Base-by-base conservation (phyloP, 495 filamentous ascomycete species). In the Xylaria palmicola region DNA sequence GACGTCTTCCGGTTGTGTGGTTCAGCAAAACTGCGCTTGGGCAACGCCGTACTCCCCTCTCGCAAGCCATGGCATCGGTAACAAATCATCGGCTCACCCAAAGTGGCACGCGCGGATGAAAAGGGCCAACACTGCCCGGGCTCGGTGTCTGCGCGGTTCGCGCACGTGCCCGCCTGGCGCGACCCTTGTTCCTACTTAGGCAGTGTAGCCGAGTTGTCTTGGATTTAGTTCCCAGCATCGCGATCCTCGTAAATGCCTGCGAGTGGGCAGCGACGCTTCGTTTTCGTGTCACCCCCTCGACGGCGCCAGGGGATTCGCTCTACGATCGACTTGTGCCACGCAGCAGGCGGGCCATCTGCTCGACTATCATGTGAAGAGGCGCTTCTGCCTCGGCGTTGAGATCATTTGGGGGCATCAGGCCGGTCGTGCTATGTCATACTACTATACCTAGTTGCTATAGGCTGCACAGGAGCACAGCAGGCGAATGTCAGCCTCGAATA, bases 401-500 rank as follows among this genome's bases (percentile, higher is more conserved):
- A 19, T 24, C 13, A 4, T 44, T 17, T 27, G 37, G 32, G 36
- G 39, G 39, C 12, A 44, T 56, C 26, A 27, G 44, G 10, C 36
- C 22, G 20, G 30, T 17, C 13, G 27, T 17, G 13, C 32, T 15
- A 34, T 22, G n/a, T n/a, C 30, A 20, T 43, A 27, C n/a, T 32
- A 24, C 26, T n/a, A 43, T 32, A 44, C 12, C 15, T 51, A 13
- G 19, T 26, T n/a, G 37, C 13, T 26, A 41, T 41, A 55, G 13
- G 26, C 6, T 24, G 15, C 10, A 39, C 53, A 56, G 39, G 22
- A 39, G 22, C 36, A 19, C 15, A 37, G 17, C 24, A 32, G 6
- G 27, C n/a, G 53, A 24, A n/a, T 44, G 53, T 56, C 53, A 56
- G 53, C 53, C 39, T 43, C 36, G 34, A 20, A 56, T 29, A 4